These are phyloP conservation scores for Asclepias syriaca DNA, from an alignment of 257 asterid species.

Conservation along the genomic window DNA sequence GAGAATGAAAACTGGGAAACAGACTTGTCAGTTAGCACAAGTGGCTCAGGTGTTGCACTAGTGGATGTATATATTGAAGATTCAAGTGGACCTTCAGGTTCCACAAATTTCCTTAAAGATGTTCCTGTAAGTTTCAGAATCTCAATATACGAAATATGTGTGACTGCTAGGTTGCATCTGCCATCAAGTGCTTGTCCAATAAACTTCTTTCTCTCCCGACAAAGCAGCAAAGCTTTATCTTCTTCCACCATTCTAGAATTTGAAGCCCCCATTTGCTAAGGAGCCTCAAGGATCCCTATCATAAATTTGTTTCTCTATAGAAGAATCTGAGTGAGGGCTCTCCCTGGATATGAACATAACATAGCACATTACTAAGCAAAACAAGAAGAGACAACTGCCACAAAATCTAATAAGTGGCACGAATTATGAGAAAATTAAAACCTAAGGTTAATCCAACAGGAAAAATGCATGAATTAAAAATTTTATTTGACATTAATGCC, in stretches of 20 bases:
- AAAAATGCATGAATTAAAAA: not conserved
- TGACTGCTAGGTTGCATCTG: slow-evolving; percentile 83
- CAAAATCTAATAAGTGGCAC: no score
- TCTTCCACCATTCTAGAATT: slow-evolving; percentile 76
- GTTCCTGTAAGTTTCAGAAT: slow-evolving; percentile 58
- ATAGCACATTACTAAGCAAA: not conserved
- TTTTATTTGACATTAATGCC: not conserved
- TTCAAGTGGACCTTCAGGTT: slow-evolving; percentile 52
- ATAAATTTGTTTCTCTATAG: slow-evolving; percentile 1
- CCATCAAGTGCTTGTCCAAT: slow-evolving; percentile 94
- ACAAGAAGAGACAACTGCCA: not conserved
- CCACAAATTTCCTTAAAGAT: slow-evolving; percentile 68
- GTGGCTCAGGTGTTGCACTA: slow-evolving; percentile 48
- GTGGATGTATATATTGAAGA: slow-evolving; percentile 39
- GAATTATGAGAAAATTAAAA: not conserved
- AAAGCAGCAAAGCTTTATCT: slow-evolving; percentile 85
- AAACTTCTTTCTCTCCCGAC: slow-evolving; percentile 85
- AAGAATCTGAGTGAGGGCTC: not conserved
- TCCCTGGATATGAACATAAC: not conserved
- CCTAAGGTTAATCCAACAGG: not conserved
- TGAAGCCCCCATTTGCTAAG: slow-evolving; percentile 68
- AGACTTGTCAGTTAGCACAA: slow-evolving; percentile 41
- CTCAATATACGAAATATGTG: slow-evolving; percentile 69
- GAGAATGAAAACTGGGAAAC: slow-evolving; percentile 56
- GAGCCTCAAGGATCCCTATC: slow-evolving; percentile 3